Conservation (phyloP, 2,329 filamentous ascomycete species). For the Penicillium glabrum region DNA sequence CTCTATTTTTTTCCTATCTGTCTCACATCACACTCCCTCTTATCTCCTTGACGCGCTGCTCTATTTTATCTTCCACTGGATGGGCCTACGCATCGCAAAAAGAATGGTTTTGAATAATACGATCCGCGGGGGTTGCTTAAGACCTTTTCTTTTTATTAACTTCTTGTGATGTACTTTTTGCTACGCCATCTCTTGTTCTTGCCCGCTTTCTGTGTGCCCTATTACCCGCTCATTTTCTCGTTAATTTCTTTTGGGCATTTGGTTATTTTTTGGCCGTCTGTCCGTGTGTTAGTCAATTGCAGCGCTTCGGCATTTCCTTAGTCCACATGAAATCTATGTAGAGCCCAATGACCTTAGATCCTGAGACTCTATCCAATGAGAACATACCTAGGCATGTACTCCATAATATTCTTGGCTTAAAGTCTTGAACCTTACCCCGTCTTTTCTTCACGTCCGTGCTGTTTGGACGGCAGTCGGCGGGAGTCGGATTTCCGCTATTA, state of each 20-base stretch:
- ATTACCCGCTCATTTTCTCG: constrained; percentile 28
- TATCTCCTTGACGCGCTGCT: constrained; percentile 19
- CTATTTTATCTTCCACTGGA: constrained; percentile 22
- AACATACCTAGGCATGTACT: not conserved
- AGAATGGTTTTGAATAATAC: constrained; percentile 25
- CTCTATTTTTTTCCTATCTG: constrained; percentile 18
- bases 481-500: not conserved
- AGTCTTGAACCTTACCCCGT: not conserved
- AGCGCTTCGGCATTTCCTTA: constrained; percentile 26
- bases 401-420: not conserved
- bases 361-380: not conserved
- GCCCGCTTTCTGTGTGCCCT: constrained; percentile 28
- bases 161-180: constrained; percentile 33
- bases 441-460: not conserved
- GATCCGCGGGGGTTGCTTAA: constrained; percentile 21
- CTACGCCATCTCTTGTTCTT: constrained; percentile 29
- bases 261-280: constrained; percentile 14
- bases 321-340: not conserved
- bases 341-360: not conserved
- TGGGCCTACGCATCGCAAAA: constrained; percentile 28
- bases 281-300: constrained; percentile 27
- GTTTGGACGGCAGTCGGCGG: not conserved
- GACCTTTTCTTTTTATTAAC: constrained; percentile 16
- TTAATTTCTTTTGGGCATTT: constrained; percentile 21
- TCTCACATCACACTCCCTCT: constrained; percentile 23